Percentiles rank a stretch among this genome's conserved stretches.
These are phyloP conservation scores for Eimeria necatrix DNA, from an alignment of 169 alveolate genomes.

Conservation along the genomic window DNA sequence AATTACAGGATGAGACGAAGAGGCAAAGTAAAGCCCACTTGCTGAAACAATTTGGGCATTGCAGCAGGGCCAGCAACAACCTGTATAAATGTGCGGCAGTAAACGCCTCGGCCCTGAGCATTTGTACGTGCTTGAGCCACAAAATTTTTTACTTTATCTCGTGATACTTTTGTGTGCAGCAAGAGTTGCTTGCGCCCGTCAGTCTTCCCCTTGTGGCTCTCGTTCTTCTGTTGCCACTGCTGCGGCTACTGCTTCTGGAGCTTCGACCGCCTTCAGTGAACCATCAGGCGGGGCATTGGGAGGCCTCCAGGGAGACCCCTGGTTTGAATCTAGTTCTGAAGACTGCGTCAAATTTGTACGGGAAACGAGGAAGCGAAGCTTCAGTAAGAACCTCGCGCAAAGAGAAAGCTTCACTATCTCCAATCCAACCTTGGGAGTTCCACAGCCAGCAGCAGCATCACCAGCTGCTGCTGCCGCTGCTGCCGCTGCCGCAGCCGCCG, in stretches of 20 bases:
- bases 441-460: slow-evolving; percentile 47
- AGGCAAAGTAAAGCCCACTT: not conserved
- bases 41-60: too few relatives aligned
- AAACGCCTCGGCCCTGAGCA: too few relatives aligned
- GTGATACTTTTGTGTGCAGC: not conserved
- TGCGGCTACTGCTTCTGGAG: not conserved
- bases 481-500: not conserved
- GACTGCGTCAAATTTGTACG: slow-evolving; percentile 12
- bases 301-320: too few relatives aligned
- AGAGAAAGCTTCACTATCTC: slow-evolving; percentile 34
- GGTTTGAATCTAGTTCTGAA: not conserved
- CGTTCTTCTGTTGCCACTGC: not conserved
- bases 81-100: too few relatives aligned
- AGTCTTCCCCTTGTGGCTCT: not conserved
- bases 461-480: slow-evolving; percentile 52
- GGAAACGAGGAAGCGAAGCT: slow-evolving; percentile 11
- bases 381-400: not conserved
- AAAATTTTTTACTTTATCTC: not conserved
- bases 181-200: slow-evolving; percentile 17
- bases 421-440: slow-evolving; percentile 5
- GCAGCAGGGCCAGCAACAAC: too few relatives aligned
- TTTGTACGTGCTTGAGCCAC: not conserved
- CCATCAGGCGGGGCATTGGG: too few relatives aligned
- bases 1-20: slow-evolving; percentile 36
- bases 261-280: not conserved